Evolutionary conservation across 805 yeast genomes (phyloP).

Genomic region (Priceomyces carsonii): DNA sequence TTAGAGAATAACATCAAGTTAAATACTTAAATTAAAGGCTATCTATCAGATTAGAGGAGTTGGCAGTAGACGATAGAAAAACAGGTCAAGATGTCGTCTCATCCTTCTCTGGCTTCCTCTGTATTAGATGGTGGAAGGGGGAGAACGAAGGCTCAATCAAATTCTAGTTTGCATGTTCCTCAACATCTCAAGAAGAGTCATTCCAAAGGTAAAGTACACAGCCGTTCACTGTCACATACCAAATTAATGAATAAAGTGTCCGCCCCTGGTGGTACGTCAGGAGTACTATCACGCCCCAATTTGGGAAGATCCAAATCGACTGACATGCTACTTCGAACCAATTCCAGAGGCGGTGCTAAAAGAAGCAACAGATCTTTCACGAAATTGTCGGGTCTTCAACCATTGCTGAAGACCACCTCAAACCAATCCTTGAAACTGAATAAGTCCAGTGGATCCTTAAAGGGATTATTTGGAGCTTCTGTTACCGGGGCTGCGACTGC

Average conservation of each 20-base stretch:
- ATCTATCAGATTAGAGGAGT: too few relatives aligned
- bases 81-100: slow-evolving; percentile 4
- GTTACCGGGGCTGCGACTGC: slow-evolving; percentile 12
- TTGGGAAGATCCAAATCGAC: slow-evolving; percentile 42
- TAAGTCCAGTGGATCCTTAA: slow-evolving; percentile 34
- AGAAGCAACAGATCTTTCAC: slow-evolving; percentile 39
- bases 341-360: slow-evolving; percentile 19
- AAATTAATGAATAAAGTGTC: slow-evolving; percentile 16
- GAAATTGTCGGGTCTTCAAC: slow-evolving; percentile 34
- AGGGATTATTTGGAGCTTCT: slow-evolving; percentile 21
- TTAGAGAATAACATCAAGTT: too few relatives aligned
- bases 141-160: slow-evolving; percentile 1
- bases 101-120: slow-evolving; percentile 1
- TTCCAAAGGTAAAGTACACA: slow-evolving; percentile 17
- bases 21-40: too few relatives aligned
- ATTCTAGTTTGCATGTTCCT: not conserved
- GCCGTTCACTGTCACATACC: slow-evolving; percentile 28
- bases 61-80: too few relatives aligned
- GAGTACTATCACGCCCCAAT: slow-evolving; percentile 22
- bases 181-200: slow-evolving; percentile 6
- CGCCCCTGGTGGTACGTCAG: slow-evolving; percentile 3
- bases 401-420: slow-evolving; percentile 34
- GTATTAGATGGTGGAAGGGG: slow-evolving; percentile 2
- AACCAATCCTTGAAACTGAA: slow-evolving; percentile 30
- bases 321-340: slow-evolving; percentile 34